phyloP scores from a whole-genome alignment of 2,329 filamentous ascomycete species.

The Botrytis porri region DNA sequence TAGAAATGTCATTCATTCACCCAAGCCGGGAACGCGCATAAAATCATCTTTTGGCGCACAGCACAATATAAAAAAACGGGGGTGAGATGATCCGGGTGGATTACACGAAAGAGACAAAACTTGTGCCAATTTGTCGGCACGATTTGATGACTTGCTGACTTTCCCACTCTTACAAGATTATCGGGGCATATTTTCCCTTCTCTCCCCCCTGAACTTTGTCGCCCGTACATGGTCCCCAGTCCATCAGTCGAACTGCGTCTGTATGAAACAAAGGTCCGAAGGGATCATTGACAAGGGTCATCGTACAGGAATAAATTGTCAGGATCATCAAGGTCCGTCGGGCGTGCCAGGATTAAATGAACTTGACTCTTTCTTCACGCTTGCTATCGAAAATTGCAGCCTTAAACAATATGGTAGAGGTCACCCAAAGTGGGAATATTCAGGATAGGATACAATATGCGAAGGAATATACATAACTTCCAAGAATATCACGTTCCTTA shows the following conservation, averaged over 20 bases:
- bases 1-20: background rate
- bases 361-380: background rate
- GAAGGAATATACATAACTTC: background rate
- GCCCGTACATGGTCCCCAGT: background rate
- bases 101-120: constrained; percentile 23
- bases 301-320: constrained; percentile 23
- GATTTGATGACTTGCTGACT: constrained; percentile 24
- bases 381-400: background rate
- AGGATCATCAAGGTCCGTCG: constrained; percentile 14
- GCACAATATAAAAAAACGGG: constrained; percentile 1
- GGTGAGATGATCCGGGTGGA: constrained; percentile 25
- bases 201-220: constrained; percentile 1
- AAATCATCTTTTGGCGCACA: constrained; percentile 5
- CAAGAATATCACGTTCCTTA: background rate
- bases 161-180: constrained; percentile 18
- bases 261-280: constrained; percentile 36
- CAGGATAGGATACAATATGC: background rate
- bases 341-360: constrained; percentile 3
- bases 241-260: constrained; percentile 26
- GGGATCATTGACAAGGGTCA: constrained; percentile 29
- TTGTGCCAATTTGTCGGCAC: constrained; percentile 18
- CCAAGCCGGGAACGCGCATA: constrained; percentile 8
- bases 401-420: background rate
- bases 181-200: constrained; percentile 19
- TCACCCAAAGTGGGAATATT: background rate